Evolutionary conservation across 2,329 filamentous ascomycete genomes (phyloP).

Genomic region (Ceratocystis eucalypticola): DNA sequence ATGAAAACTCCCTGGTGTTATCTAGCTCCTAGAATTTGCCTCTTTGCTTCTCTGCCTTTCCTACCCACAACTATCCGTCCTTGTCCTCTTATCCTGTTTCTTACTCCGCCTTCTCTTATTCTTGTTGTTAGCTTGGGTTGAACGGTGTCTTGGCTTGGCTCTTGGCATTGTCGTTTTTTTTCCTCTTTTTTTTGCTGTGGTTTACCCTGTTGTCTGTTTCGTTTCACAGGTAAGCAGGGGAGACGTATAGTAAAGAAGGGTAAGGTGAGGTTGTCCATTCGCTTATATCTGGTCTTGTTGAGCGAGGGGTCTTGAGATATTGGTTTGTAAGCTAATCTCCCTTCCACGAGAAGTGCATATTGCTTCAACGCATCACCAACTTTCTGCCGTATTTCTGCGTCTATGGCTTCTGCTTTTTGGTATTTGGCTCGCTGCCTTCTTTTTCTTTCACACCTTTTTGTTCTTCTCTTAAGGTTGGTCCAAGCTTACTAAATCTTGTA

Average conservation of each 20-base stretch:
- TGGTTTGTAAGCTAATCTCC: too few relatives aligned
- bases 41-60: background rate
- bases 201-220: conserved; percentile 4
- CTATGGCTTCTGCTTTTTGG: background rate
- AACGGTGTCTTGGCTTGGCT: conserved; percentile 3
- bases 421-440: background rate
- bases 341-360: too few relatives aligned
- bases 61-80: background rate
- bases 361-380: too few relatives aligned
- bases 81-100: background rate
- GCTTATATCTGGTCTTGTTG: too few relatives aligned
- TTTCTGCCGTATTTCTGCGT: too few relatives aligned
- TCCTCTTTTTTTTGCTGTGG: background rate
- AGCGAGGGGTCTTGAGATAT: too few relatives aligned
- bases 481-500: conserved; percentile 7
- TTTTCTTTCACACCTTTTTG: background rate
- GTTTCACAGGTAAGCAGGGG: background rate
- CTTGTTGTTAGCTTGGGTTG: conserved; percentile 3
- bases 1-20: background rate
- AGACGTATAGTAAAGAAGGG: background rate
- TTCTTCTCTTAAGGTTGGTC: background rate
- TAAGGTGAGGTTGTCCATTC: background rate
- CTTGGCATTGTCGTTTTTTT: background rate
- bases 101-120: background rate
- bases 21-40: background rate